Conservation (phyloP, 75 land plant species). For the Sequoiadendron giganteum region DNA sequence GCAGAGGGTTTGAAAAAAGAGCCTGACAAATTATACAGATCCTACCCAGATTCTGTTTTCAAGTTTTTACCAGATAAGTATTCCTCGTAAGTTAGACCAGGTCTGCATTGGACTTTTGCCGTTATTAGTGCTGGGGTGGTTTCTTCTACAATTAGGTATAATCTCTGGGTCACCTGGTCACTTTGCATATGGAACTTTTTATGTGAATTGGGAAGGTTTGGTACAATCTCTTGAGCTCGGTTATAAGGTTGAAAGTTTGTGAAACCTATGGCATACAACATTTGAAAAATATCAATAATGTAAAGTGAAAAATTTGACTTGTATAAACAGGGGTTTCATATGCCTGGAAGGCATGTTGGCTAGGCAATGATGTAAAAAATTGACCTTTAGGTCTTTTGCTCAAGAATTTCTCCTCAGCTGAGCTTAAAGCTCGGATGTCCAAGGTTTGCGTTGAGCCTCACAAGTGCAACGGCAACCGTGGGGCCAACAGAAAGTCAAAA, state of each 20-base stretch:
- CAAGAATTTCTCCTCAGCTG: not conserved
- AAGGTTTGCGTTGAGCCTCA: not conserved
- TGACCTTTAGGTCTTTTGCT: not conserved
- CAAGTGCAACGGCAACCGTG: no score
- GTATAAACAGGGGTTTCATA: no score
- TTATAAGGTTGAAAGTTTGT: not conserved
- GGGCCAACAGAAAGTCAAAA: not conserved
- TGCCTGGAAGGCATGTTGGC: not conserved
- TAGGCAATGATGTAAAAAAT: not conserved
- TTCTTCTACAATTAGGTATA: not conserved
- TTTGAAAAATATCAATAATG: not conserved
- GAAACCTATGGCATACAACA: not conserved
- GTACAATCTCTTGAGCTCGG: not conserved
- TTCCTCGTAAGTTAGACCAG: no score
- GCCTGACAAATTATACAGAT: no score
- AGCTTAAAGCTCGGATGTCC: not conserved
- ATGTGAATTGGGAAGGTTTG: not conserved
- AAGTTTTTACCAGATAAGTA: no score
- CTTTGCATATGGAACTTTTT: not conserved
- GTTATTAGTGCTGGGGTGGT: not conserved
- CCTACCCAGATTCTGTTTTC: no score
- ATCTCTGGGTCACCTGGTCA: not conserved
- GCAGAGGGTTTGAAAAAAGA: no score
- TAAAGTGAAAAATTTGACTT: not conserved
- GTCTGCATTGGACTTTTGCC: no score